A percentile compares a stretch with the other conserved stretches of the same genome.
Conservation (phyloP, 306 rosid genomes). For the Rosa rugosa region DNA sequence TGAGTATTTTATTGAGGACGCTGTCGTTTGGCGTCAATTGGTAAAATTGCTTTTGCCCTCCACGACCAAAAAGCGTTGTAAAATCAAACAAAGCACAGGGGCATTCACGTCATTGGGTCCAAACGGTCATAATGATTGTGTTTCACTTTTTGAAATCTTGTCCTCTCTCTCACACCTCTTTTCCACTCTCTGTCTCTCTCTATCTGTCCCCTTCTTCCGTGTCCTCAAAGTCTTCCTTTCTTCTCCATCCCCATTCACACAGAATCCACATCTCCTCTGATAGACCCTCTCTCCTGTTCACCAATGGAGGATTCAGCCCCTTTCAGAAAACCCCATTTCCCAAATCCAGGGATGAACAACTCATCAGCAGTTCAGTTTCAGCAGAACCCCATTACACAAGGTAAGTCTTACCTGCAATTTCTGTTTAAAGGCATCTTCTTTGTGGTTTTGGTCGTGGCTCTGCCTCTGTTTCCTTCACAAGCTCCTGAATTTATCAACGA, state of each 20-base stretch:
- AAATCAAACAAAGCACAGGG: constrained; percentile 3
- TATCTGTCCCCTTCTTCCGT: constrained; percentile 24
- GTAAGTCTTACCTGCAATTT: constrained; percentile 53
- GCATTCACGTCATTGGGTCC: neutral
- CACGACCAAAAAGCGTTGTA: neutral
- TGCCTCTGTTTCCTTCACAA: constrained; percentile 85
- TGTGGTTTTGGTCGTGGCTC: constrained; percentile 32
- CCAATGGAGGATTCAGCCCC: constrained; percentile 64
- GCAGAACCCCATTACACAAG: constrained; percentile 38
- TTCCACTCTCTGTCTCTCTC: constrained; percentile 1
- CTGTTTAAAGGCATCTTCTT: constrained; percentile 55
- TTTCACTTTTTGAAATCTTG: constrained; percentile 25
- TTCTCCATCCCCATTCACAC: constrained; percentile 30
- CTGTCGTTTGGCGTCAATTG: neutral
- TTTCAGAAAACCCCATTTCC: constrained; percentile 44
- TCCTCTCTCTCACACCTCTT: neutral
- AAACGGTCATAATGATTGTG: constrained; percentile 33
- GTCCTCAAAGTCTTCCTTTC: constrained; percentile 55
- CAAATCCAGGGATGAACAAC: constrained; percentile 31
- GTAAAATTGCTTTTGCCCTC: neutral
- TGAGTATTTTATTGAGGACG: neutral
- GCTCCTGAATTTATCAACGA: constrained; percentile 79
- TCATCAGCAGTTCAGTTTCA: constrained; percentile 34
- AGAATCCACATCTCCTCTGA: neutral
- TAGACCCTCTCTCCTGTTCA: constrained; percentile 16